A percentile compares a stretch with the other conserved stretches of the same genome.
phyloP scores from a whole-genome alignment of 768 basidiomycete genomes.

The Hirschioporus abietinus region DNA sequence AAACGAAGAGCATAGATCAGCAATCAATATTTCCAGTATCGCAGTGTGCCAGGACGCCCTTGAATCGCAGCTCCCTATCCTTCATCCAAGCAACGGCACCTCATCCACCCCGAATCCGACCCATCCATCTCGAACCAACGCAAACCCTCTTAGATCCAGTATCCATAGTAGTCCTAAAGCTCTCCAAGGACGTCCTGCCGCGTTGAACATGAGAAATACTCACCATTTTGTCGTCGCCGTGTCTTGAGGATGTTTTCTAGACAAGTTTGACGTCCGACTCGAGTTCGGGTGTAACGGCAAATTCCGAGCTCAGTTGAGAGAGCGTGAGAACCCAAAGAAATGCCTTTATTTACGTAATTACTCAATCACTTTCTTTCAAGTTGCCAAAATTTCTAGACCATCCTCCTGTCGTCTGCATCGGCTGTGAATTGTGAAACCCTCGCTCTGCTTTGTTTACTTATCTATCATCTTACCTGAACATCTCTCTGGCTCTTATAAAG shows the following conservation, averaged over 20 bases:
- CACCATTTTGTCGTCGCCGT: constrained; percentile 37
- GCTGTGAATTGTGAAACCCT: too few relatives aligned
- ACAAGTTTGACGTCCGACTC: neutral
- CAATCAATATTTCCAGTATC: constrained; percentile 14
- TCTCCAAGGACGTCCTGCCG: constrained; percentile 9
- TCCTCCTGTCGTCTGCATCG: too few relatives aligned
- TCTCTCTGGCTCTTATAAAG: too few relatives aligned
- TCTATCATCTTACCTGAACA: too few relatives aligned
- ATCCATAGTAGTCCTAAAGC: neutral
- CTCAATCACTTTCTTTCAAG: too few relatives aligned
- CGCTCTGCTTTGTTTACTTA: too few relatives aligned
- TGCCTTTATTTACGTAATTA: neutral
- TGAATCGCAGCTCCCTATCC: constrained; percentile 30
- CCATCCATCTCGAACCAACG: constrained; percentile 13
- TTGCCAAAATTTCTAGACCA: neutral
- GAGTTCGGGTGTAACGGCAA: neutral
- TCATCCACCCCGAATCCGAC: constrained; percentile 17
- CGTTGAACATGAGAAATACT: constrained; percentile 25
- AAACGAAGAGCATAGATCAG: constrained; percentile 16
- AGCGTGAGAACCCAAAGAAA: neutral
- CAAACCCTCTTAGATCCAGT: neutral
- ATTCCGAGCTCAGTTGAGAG: neutral
- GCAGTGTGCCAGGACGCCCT: constrained; percentile 7
- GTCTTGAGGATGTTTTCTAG: constrained; percentile 26
- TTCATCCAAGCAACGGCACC: constrained; percentile 28